Evolutionary conservation across 495 filamentous ascomycete species (phyloP), one percentile per base, ranked within the genome.

Genomic region (Friedmanniomyces simplex): DNA sequence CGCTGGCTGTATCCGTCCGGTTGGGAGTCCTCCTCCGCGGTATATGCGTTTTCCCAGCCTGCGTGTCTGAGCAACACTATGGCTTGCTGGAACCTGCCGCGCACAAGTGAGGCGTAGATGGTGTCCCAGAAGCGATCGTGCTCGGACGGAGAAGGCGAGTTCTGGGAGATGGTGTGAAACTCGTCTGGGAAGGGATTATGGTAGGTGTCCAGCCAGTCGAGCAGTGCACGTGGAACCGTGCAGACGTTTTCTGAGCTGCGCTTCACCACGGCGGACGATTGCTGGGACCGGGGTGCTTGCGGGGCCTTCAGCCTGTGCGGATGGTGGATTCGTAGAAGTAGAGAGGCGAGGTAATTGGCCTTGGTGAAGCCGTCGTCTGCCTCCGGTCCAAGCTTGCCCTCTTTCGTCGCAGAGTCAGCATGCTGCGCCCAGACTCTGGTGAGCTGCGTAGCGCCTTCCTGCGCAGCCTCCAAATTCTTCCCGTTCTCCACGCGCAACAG

Each of bases 41-140:
- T 79, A 34, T 77, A 73, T 1, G 89, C 85, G 52, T 84, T 75
- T 56, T 80, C 81, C 77, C 90, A 95, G 46, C 87, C 84, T 1
- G 87, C 86, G 10, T 77, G 76, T 51, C 76, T 80, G 37, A 96
- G 72, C 32, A 91, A 66, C 37, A 74, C 70, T 1, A 82, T 73
- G 0, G 83, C 82, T 12, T 81, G 81, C 4, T 64, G 52, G 37
- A 95, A 77, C 32, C 80, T 79, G 22, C 90, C 89, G 16, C 89
- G 84, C 4, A 91, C 70, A 50, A 88, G 75, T 32, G 79, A 68
- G 30, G 76, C 74, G 59, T 82, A 84, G 18, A 95, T 71, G 11
- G 82, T 77, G 64, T 88, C 85, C 91, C 91, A 96, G 68, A 87
- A 96, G 26, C 81, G 74, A 6, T 72, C 70, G 61, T 89, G 85